Evolutionary conservation across 202 grass and related monocot genomes (phyloP), one percentile per base, ranked within the genome.

Genomic region (Panicum virgatum): DNA sequence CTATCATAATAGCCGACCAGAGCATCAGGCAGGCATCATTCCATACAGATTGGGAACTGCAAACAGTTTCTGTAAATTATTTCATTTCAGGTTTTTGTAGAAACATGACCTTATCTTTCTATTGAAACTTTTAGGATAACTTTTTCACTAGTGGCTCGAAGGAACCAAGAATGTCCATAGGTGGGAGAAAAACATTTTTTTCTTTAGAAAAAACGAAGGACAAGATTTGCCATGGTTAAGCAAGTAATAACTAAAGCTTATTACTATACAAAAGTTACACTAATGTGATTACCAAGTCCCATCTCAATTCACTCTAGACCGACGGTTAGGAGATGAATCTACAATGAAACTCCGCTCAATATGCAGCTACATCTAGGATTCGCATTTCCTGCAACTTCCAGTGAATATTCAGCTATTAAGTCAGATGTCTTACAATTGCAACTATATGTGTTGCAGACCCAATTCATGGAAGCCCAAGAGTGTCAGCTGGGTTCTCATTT

Each of bases 251-350:
- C 43, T 76, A 70, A 32, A 57, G 72, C n/a, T 56, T 61, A 52
- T 59, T 50, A 75, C 79, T 86, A 26, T 79, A 90, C 88, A 89
- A 38, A 81, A 68, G 56, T 82, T 82, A 82, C 59, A 79, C 13
- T 3, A 67, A 67, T 14, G 40, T 63, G 51, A 81, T 81, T 15
- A 23, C 25, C 20, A 79, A 69, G 54, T 62, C 68, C 68, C 61
- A 82, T 78, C 66, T 78, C 19, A 9, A 76, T 85, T 57, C 0
- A 5, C 36, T 71, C 18, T 42, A 39, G 77, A 32, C 20, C 19
- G 66, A 66, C 11, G 1, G 25, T 71, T 32, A 44, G 38, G 32
- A 78, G 10, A 78, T 82, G 18, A 83, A 83, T 44, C 59, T 79
- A 83, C 16, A 61, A 67, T 13, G 38, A 39, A 83, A 47, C 30